These are phyloP conservation scores for Periconia digitata DNA, from an alignment of 2,329 filamentous ascomycete genomes.

Conservation along the genomic window DNA sequence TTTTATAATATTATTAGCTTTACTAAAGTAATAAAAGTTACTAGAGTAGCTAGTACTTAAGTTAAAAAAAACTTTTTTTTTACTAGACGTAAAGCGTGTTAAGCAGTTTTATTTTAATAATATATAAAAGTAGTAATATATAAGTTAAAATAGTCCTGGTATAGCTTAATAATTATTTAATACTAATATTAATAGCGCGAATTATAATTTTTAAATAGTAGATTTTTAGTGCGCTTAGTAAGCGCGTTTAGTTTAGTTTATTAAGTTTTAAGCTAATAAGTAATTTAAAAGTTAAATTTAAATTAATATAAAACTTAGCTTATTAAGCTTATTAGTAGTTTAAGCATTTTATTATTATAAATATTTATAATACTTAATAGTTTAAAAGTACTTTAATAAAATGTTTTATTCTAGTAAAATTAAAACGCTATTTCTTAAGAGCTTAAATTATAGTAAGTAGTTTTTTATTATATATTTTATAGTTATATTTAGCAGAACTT, in stretches of 20 bases:
- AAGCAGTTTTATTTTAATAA: background rate
- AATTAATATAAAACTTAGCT: background rate
- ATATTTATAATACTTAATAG: background rate
- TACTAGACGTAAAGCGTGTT: background rate
- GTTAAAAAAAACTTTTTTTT: background rate
- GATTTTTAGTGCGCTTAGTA: background rate
- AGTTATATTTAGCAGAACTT: background rate
- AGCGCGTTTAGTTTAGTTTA: background rate
- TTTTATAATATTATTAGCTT: too few relatives aligned
- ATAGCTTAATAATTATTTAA: background rate
- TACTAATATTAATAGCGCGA: background rate
- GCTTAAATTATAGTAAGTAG: background rate
- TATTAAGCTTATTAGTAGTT: background rate
- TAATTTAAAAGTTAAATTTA: conserved; percentile 1
- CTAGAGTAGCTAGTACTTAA: background rate
- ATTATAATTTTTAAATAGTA: background rate
- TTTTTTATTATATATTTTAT: conserved; percentile 1
- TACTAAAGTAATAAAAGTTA: background rate
- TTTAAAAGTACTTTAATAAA: background rate
- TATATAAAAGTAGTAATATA: background rate
- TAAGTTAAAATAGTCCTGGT: background rate
- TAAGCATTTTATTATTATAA: background rate
- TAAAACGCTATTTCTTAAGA: background rate
- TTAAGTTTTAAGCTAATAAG: background rate
- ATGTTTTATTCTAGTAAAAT: background rate